Evolutionary conservation across 2,329 filamentous ascomycete genomes (phyloP).

Genomic region (Cladophialophora bantiana): DNA sequence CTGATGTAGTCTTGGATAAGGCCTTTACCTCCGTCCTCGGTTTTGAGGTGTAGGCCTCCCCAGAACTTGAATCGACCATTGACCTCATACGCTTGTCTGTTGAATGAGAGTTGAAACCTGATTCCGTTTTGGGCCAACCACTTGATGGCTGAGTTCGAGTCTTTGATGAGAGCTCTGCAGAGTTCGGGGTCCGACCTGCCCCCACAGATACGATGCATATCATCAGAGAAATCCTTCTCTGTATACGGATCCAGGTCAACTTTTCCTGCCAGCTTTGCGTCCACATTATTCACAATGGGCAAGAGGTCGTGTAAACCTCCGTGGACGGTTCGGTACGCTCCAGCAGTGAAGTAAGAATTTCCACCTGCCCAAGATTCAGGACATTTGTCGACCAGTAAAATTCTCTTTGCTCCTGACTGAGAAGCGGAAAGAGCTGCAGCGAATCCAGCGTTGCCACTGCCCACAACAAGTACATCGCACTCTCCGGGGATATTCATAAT

Average conservation of each 20-base stretch:
- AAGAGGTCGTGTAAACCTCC: slow-evolving; percentile 63
- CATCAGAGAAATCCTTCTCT: slow-evolving; percentile 59
- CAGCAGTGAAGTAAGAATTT: slow-evolving; percentile 70
- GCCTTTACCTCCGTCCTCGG: slow-evolving; percentile 65
- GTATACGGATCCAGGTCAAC: slow-evolving; percentile 68
- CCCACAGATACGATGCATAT: slow-evolving; percentile 63
- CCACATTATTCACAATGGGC: slow-evolving; percentile 67
- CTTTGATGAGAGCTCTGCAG: slow-evolving; percentile 57
- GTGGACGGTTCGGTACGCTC: slow-evolving; percentile 66
- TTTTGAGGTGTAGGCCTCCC: slow-evolving; percentile 68
- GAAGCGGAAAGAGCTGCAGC: slow-evolving; percentile 64
- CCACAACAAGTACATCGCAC: slow-evolving; percentile 59
- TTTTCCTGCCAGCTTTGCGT: slow-evolving; percentile 47
- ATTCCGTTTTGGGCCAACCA: slow-evolving; percentile 64
- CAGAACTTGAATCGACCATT: slow-evolving; percentile 68
- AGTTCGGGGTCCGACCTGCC: slow-evolving; percentile 61
- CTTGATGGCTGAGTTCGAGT: slow-evolving; percentile 59
- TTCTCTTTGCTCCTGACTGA: slow-evolving; percentile 54
- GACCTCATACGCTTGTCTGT: slow-evolving; percentile 70
- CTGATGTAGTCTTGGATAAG: slow-evolving; percentile 58
- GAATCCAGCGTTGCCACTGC: slow-evolving; percentile 71
- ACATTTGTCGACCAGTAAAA: slow-evolving; percentile 65
- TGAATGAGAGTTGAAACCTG: slow-evolving; percentile 67
- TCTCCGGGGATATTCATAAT: neutral
- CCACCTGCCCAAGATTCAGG: slow-evolving; percentile 66